Conservation (phyloP, 108 stramenopile species). For the Nitzschia sp. region DNA sequence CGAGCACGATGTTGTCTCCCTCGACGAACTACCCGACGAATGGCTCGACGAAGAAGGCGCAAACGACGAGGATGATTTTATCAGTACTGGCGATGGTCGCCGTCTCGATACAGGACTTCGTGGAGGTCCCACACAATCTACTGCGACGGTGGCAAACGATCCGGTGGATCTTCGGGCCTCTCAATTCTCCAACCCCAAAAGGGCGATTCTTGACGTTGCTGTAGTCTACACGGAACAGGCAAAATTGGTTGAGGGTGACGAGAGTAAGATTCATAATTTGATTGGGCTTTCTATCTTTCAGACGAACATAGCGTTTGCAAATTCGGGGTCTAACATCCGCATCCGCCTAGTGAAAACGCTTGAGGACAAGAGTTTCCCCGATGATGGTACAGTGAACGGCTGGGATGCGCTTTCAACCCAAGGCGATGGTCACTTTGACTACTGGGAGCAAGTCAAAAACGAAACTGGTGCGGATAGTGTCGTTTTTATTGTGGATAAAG, state of each 20-base stretch:
- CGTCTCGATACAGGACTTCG: neutral
- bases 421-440: constrained; percentile 11
- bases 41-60: neutral
- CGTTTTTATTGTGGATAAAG: neutral
- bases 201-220: neutral
- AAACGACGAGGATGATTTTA: neutral
- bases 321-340: constrained; percentile 6
- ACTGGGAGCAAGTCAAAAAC: constrained; percentile 4
- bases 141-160: neutral
- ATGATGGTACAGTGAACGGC: neutral
- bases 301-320: constrained; percentile 5
- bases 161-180: too few relatives aligned
- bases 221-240: constrained; percentile 6
- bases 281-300: constrained; percentile 11
- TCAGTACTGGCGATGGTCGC: neutral
- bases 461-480: constrained; percentile 5
- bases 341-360: constrained; percentile 1
- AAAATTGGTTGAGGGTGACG: neutral
- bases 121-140: neutral
- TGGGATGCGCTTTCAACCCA: neutral
- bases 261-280: neutral
- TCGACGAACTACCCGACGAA: neutral
- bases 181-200: too few relatives aligned
- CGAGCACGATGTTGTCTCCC: neutral
- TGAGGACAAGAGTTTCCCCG: neutral